Conservation (phyloP, 768 basidiomycete genomes). For the Suillus weaverae region DNA sequence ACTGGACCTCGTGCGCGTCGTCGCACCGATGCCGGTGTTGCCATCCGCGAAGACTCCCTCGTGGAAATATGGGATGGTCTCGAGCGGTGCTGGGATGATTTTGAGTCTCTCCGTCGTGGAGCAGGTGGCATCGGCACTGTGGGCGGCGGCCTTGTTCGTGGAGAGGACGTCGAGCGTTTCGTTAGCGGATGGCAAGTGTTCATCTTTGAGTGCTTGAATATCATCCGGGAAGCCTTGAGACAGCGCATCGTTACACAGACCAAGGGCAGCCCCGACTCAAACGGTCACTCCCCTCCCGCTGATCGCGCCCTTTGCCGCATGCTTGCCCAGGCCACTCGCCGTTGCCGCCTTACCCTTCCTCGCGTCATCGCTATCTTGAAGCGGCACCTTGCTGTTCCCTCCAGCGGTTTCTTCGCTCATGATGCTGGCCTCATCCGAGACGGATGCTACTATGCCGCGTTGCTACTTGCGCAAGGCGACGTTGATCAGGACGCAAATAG, state of each 20-base stretch:
- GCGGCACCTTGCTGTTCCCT: conserved; percentile 42
- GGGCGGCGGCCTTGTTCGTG: conserved; percentile 35
- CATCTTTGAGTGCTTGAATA: conserved; percentile 89
- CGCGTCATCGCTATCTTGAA: conserved; percentile 51
- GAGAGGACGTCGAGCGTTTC: conserved; percentile 63
- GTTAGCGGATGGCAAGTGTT: conserved; percentile 90
- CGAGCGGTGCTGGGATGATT: conserved; percentile 81
- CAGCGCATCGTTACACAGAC: conserved; percentile 45
- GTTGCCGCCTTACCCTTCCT: conserved; percentile 52
- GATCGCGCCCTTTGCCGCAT: conserved; percentile 50
- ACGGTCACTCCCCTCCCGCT: conserved; percentile 46
- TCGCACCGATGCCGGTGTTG: conserved; percentile 48
- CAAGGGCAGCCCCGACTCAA: conserved; percentile 37
- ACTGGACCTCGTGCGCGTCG: conserved; percentile 78
- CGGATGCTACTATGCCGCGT: conserved; percentile 86
- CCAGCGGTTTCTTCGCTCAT: conserved; percentile 69
- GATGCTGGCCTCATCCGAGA: conserved; percentile 86
- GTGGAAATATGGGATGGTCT: conserved; percentile 83
- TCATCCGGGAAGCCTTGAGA: conserved; percentile 82
- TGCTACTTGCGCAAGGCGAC: conserved; percentile 65
- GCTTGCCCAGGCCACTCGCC: conserved; percentile 45
- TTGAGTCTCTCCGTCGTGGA: conserved; percentile 60
- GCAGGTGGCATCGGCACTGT: conserved; percentile 42
- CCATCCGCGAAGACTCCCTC: conserved; percentile 62
- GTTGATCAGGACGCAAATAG: conserved; percentile 49